Conservation (phyloP, 2,329 filamentous ascomycete species). For the Sodiomyces alkalinus region DNA sequence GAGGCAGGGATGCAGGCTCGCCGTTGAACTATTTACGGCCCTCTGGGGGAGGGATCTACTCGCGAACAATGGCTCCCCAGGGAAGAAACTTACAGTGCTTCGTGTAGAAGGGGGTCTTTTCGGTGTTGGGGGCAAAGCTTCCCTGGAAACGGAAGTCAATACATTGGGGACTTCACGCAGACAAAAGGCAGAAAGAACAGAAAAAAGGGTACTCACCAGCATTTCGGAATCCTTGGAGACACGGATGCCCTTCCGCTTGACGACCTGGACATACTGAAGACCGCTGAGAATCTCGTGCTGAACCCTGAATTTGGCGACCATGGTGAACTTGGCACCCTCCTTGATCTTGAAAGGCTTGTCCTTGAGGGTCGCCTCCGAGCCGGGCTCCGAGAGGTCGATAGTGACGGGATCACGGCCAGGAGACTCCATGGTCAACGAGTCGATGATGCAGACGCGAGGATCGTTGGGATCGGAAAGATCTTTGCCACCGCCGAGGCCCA, state of each 20-base stretch:
- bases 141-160: too few relatives aligned
- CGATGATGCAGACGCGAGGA: constrained; percentile 82
- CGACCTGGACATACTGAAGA: constrained; percentile 87
- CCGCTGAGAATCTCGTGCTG: constrained; percentile 94
- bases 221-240: constrained; percentile 94
- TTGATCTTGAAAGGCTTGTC: constrained; percentile 95
- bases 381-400: constrained; percentile 68
- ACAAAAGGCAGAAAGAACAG: not conserved
- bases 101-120: constrained; percentile 68
- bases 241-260: constrained; percentile 76
- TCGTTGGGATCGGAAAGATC: constrained; percentile 66
- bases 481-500: constrained; percentile 66
- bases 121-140: constrained; percentile 85
- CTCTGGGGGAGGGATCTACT: too few relatives aligned
- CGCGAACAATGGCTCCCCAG: too few relatives aligned
- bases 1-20: too few relatives aligned
- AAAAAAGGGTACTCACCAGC: constrained; percentile 52
- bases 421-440: constrained; percentile 76
- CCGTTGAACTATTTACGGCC: too few relatives aligned
- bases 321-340: constrained; percentile 84
- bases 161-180: constrained; percentile 6
- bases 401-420: constrained; percentile 71
- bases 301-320: constrained; percentile 88
- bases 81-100: constrained; percentile 65
- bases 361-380: constrained; percentile 65